Evolutionary conservation across 352 stramenopile species (phyloP).

Genomic region (Phytophthora pseudosyringae): DNA sequence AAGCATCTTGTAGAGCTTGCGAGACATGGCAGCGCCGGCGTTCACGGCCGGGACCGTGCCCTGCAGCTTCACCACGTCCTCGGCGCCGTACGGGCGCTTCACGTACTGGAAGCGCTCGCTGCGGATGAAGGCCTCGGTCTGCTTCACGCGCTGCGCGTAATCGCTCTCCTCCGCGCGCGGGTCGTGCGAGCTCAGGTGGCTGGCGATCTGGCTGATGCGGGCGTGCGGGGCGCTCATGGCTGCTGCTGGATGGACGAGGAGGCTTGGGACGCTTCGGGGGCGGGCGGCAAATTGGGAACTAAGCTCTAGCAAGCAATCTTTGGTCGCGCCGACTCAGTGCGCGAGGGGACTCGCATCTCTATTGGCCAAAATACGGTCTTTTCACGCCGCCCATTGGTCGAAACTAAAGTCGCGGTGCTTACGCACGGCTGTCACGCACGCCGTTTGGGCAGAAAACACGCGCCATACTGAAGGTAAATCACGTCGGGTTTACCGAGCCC

Average conservation of each 20-base stretch:
- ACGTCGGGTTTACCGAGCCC: constrained; percentile 12
- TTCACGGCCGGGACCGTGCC: constrained; percentile 64
- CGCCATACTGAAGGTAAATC: constrained; percentile 21
- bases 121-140: constrained; percentile 74
- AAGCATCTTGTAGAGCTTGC: constrained; percentile 90
- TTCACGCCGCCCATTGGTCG: constrained; percentile 12
- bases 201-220: constrained; percentile 78
- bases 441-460: constrained; percentile 44
- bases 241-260: not conserved
- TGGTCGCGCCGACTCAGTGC: constrained; percentile 3
- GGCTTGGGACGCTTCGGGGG: constrained; percentile 29
- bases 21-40: constrained; percentile 60
- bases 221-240: constrained; percentile 66
- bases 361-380: constrained; percentile 24
- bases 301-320: constrained; percentile 32
- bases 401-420: constrained; percentile 35
- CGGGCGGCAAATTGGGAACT: constrained; percentile 56
- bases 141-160: constrained; percentile 73
- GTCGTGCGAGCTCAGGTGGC: constrained; percentile 68
- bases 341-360: constrained; percentile 19
- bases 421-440: constrained; percentile 63
- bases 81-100: constrained; percentile 76
- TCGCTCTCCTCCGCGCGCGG: constrained; percentile 63
- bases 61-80: constrained; percentile 91
- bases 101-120: constrained; percentile 83